Percentiles rank a stretch among this genome's conserved stretches.
These are phyloP conservation scores for Penicillium sp. DNA, from an alignment of 2,329 filamentous ascomycete species.

Conservation along the genomic window DNA sequence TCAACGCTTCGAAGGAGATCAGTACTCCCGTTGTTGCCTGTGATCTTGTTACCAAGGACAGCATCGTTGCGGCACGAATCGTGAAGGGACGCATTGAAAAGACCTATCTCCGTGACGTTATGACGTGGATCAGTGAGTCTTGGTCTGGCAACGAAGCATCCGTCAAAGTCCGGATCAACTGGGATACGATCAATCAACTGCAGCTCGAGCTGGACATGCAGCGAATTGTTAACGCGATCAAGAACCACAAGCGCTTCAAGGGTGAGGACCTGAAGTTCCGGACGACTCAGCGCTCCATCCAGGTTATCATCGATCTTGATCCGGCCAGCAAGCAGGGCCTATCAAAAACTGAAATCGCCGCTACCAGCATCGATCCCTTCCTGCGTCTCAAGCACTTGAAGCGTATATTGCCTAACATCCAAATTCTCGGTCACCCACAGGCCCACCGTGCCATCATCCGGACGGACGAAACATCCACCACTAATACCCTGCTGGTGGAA, in stretches of 20 bases:
- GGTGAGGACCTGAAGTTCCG: conserved; percentile 61
- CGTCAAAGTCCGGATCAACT: conserved; percentile 77
- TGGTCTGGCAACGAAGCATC: conserved; percentile 75
- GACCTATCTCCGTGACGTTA: conserved; percentile 78
- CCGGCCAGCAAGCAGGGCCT: conserved; percentile 32
- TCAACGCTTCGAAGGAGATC: conserved; percentile 93
- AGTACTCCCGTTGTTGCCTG: conserved; percentile 92
- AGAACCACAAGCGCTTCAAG: conserved; percentile 72
- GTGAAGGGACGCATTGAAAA: conserved; percentile 95
- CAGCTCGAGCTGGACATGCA: conserved; percentile 71
- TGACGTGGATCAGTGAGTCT: conserved; percentile 78
- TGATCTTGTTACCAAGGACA: conserved; percentile 68
- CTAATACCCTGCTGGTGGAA: conserved; percentile 77
- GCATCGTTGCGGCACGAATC: conserved; percentile 75
- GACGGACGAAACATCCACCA: conserved; percentile 64
- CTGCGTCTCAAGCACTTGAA: conserved; percentile 77
- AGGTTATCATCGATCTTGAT: conserved; percentile 61
- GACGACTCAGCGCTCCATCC: conserved; percentile 53
- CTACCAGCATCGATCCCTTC: conserved; percentile 44
- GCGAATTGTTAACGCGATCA: conserved; percentile 73
- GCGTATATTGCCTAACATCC: conserved; percentile 72
- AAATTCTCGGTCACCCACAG: conserved; percentile 84
- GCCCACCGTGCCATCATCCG: conserved; percentile 85
- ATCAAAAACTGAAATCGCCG: conserved; percentile 42
- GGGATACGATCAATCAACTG: conserved; percentile 70